Conservation (phyloP, 164 flowering plant genomes). For the Piper longum region DNA sequence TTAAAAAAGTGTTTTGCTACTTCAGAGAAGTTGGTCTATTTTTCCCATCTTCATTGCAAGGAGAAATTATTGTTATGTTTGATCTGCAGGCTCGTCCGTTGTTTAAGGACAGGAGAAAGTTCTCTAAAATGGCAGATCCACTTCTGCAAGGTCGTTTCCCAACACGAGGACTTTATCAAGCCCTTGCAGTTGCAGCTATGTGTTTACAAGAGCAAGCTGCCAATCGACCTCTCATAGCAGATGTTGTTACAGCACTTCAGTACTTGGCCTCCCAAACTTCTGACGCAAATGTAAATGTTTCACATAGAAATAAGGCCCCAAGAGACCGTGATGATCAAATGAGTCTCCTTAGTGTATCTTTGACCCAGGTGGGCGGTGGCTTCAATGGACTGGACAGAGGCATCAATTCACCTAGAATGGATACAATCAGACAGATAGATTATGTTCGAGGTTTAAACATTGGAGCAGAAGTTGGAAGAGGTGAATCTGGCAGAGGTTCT, state of each 20-base stretch:
- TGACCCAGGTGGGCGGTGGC: background rate
- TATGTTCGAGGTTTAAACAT: slow-evolving; percentile 1
- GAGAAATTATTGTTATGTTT: background rate
- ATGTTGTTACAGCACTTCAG: slow-evolving; percentile 40
- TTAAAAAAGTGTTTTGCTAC: background rate
- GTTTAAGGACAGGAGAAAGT: slow-evolving; percentile 28
- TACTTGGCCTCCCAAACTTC: slow-evolving; percentile 26
- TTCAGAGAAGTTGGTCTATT: background rate
- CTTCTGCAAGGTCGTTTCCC: slow-evolving; percentile 30
- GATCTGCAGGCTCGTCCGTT: slow-evolving; percentile 33
- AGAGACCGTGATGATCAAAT: slow-evolving; percentile 12
- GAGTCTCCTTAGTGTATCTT: slow-evolving; percentile 8
- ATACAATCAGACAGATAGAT: slow-evolving; percentile 1
- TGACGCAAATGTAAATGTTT: slow-evolving; percentile 14
- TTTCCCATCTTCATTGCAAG: background rate
- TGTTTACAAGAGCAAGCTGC: slow-evolving; percentile 36
- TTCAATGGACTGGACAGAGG: background rate
- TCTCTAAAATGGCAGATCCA: slow-evolving; percentile 33
- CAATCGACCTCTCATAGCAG: slow-evolving; percentile 35
- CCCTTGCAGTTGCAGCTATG: slow-evolving; percentile 42
- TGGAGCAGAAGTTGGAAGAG: slow-evolving; percentile 6
- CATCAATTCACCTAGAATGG: slow-evolving; percentile 1
- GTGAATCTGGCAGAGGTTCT: slow-evolving; percentile 7
- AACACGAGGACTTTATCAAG: slow-evolving; percentile 37
- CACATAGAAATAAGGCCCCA: slow-evolving; percentile 7